Evolutionary conservation across 441 rosid genomes (phyloP), one percentile per base, ranked within the genome.

Genomic region (Viola pubescens): DNA sequence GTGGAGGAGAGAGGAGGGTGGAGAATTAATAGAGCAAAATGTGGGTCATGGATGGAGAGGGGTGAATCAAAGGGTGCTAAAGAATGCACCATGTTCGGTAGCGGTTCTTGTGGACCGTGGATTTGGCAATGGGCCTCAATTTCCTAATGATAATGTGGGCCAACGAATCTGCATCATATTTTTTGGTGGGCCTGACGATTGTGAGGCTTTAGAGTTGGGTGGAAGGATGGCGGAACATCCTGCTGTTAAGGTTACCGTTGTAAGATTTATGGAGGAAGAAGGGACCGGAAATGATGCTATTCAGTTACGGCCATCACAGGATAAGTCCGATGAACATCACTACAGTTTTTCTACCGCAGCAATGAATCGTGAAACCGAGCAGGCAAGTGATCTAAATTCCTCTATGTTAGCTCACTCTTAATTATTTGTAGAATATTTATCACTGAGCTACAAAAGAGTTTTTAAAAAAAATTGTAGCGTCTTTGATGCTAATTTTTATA

Each of bases 101-200:
- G 83, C 81, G 0, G 48, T 80, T 42, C 73, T 80, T 1, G 64
- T 80, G 5, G 77, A 82, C 54, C 76, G 69, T 37, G 71, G 81
- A 3, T 55, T 65, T 6, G 62, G 63, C 4, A 40, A 37, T 10
- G 37, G 34, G 7, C 9, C 53, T 9, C 46, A 37, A 5, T 9
- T 10, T 6, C 41, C 57, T 5, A 37, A 58, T 0, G 38, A 50
- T 7, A 11, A 41, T 7, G 12, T 3, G 43, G 16, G 8, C 0
- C 65, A 57, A 65, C 58, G 66, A 16, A 57, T 80, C 19, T 72
- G 76, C 42, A 26, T 73, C 4, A 0, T 80, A 44, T 73, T 80
- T 60, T 59, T 71, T 0, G 79, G 85, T 0, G 79, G 83, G 38
- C 63, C 68, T 0, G 79, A 76, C 45, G 83, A 78, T 64, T 61